Conservation (phyloP, 176 grass and related monocot species). For the Tillandsia leiboldiana region DNA sequence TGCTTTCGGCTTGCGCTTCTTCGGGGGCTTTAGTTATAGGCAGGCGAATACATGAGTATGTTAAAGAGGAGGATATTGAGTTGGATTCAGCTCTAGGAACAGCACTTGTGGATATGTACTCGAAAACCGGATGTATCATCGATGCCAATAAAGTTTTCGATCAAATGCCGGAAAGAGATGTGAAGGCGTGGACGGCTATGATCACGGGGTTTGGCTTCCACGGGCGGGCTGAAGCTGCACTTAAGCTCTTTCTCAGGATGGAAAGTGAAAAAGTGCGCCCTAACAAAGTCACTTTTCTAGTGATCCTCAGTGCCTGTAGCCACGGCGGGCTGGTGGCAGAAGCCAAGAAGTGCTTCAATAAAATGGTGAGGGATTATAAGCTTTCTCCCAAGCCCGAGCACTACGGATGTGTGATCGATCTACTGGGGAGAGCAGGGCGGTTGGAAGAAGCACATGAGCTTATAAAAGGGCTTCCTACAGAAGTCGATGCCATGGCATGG, state of each 20-base stretch:
- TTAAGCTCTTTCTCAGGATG: conserved; percentile 15
- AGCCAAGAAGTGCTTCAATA: conserved; percentile 18
- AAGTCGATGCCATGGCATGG: conserved; percentile 29
- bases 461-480: conserved; percentile 19
- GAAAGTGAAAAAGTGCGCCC: neutral
- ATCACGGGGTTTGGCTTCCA: conserved; percentile 17
- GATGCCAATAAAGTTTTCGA: conserved; percentile 17
- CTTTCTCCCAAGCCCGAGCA: conserved; percentile 3
- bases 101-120: conserved; percentile 20
- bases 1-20: conserved; percentile 29
- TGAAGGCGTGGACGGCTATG: conserved; percentile 22
- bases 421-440: conserved; percentile 12
- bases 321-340: conserved; percentile 11
- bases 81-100: conserved; percentile 15
- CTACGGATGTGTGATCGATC: conserved; percentile 22
- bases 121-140: conserved; percentile 13
- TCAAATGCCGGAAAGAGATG: conserved; percentile 9
- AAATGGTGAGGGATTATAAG: conserved; percentile 10
- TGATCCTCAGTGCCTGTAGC: conserved; percentile 13
- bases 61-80: conserved; percentile 2
- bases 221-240: conserved; percentile 9
- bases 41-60: neutral
- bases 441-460: conserved; percentile 18
- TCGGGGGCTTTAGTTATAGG: conserved; percentile 1
- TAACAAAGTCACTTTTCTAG: conserved; percentile 22